phyloP scores from a whole-genome alignment of 345 rosid genomes.

The Anacardium occidentale region DNA sequence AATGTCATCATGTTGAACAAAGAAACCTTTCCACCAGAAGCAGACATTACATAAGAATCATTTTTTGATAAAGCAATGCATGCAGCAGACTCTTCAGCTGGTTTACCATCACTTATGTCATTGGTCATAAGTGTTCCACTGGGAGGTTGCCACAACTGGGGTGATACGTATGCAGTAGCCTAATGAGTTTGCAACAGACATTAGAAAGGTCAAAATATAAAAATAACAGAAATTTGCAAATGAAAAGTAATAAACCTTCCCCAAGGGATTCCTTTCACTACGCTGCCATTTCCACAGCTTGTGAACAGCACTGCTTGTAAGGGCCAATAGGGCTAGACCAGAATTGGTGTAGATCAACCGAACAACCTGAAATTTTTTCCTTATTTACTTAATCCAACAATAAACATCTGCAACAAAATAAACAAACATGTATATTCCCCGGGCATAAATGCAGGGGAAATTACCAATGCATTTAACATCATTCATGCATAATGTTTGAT shows the following conservation, averaged over 20 bases:
- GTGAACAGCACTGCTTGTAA: slow-evolving; percentile 58
- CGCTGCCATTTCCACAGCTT: slow-evolving; percentile 77
- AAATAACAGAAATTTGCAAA: not conserved
- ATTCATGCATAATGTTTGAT: too few species aligned
- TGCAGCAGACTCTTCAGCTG: slow-evolving; percentile 61
- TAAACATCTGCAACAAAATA: not conserved
- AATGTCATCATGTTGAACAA: slow-evolving; percentile 91
- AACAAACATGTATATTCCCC: not conserved
- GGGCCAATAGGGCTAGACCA: slow-evolving; percentile 57
- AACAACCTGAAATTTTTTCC: slow-evolving; percentile 39
- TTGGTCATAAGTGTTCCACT: slow-evolving; percentile 76
- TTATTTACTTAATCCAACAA: not conserved
- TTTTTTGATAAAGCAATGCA: slow-evolving; percentile 90
- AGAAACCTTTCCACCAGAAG: slow-evolving; percentile 85
- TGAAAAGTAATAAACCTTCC: slow-evolving; percentile 43
- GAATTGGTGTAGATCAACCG: slow-evolving; percentile 58
- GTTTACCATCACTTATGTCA: slow-evolving; percentile 56
- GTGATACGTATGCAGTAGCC: slow-evolving; percentile 66
- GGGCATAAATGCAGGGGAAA: not conserved
- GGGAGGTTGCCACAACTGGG: slow-evolving; percentile 78
- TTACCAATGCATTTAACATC: not conserved
- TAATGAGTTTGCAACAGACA: slow-evolving; percentile 22
- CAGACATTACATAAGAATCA: slow-evolving; percentile 86
- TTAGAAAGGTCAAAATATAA: slow-evolving; percentile 12
- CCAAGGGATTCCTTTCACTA: slow-evolving; percentile 47